Base-by-base conservation (phyloP, 768 basidiomycete genomes). In the Pleurotus citrinopileatus region DNA sequence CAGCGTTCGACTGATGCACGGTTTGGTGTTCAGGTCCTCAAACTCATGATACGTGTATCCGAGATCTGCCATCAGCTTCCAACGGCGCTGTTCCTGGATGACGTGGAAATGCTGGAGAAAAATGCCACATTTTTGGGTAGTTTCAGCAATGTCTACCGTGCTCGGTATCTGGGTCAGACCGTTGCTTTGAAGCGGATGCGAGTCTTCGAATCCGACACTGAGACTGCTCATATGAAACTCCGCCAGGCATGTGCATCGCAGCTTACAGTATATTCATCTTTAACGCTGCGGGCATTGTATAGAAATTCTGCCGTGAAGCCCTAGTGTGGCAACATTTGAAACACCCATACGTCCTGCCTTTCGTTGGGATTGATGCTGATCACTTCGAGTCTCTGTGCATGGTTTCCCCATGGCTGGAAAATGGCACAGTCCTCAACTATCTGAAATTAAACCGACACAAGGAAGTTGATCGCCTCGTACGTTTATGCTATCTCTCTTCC, bases 161-260 rank as follows among this genome's bases (percentile, higher is more conserved):
- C 58, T 0, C 57, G 56, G 3, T 62, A 61, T 22, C 8, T 58
- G 3, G 64, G 61, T 1, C 54, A 61, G 25, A 51, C 60, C 3
- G 63, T 68, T 10, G 67, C 65, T 9, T 52, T 68, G 20, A 68
- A 70, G 36, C 59, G 62, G 8, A 62, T 70, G 26, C 57, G 66
- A 3, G 59, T 66, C 7, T 67, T 65, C 26, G 55, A 52, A 29
- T 25, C 32, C 6, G 55, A 56, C 42, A 36, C 40, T 22, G 37
- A 46, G 19, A 25, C 48, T 12, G 48, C 34, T 4, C 48, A 51
- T 10, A 26, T 22, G 20, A 55, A 58, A 44, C 58, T 62, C 43
- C 59, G 60, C 22, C 54, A 56, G 52, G 64, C 59, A 42, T 22
- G 48, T 54, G 42, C 23, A 34, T n/a, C 1, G 4, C 3, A 36